A percentile compares a stretch with the other conserved stretches of the same genome.
Conservation (phyloP, 371 early-diverging fungal species). For the Lichtheimia hyalospora region DNA sequence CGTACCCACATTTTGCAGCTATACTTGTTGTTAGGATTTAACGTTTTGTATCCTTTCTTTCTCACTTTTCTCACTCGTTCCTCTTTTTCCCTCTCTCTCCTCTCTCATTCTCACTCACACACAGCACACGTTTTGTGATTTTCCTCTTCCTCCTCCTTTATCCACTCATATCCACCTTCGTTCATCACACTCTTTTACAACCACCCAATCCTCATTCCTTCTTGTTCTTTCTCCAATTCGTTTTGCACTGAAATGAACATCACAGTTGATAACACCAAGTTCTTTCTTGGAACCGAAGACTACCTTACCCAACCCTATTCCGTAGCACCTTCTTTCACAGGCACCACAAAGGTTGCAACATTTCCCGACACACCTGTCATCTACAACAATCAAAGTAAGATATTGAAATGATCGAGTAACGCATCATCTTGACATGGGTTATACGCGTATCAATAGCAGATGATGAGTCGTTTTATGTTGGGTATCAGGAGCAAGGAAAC, state of each 20-base stretch:
- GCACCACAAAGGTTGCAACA: slow-evolving; percentile 8
- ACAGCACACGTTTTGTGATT: too few relatives aligned
- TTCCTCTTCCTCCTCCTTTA: too few relatives aligned
- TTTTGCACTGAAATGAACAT: not conserved
- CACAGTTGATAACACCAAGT: slow-evolving; percentile 10
- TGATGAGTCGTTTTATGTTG: not conserved
- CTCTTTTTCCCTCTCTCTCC: too few relatives aligned
- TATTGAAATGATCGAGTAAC: not conserved
- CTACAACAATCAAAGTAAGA: slow-evolving; percentile 2
- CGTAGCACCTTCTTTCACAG: not conserved
- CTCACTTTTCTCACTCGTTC: too few relatives aligned
- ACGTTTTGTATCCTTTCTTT: too few relatives aligned
- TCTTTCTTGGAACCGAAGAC: slow-evolving; percentile 8
- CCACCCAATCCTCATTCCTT: not conserved
- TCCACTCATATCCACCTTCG: not conserved
- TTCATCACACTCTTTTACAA: not conserved
- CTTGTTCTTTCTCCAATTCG: not conserved
- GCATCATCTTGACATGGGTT: not conserved
- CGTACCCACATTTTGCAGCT: too few relatives aligned
- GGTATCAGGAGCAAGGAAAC: not conserved
- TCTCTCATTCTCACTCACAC: too few relatives aligned
- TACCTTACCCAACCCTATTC: slow-evolving; percentile 10
- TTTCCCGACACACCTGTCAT: slow-evolving; percentile 7
- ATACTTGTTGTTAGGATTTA: too few relatives aligned
- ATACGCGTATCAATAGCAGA: not conserved